Evolutionary conservation across 768 basidiomycete species (phyloP), one percentile per base, ranked within the genome.

Genomic region (Lactifluus rugatus): DNA sequence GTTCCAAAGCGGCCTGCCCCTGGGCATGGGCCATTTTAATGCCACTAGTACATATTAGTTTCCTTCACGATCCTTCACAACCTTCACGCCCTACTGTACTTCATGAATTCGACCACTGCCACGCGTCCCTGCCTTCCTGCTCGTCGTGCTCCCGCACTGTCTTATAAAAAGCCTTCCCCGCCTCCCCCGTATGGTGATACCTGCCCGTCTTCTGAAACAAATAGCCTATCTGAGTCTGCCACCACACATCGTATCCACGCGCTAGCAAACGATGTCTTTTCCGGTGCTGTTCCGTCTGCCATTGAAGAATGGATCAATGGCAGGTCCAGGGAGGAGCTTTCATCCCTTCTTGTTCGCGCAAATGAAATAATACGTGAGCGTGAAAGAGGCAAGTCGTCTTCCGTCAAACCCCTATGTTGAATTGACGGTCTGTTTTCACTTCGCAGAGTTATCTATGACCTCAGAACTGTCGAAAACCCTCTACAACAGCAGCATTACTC

Each of bases 321-420:
- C 62, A 79, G 74, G 66, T 87, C 86, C n/a, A 77, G 81, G 39
- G 87, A 85, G 65, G 87, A 89, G 64, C 76, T 93, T 46, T 76
- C 82, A 4, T 78, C 78, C 44, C 74, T 92, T 44, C 77, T 93
- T 36, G 71, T 81, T 46, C 83, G 84, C 67, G 90, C 89, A 0
- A 85, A 86, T 62, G 81, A 74, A 58, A 74, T 91, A 48, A 90
- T 93, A 62, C 85, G 82, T 67, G 81, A 83, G 58, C 76, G 89
- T 39, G 89, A 88, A 71, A 79, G 78, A 62, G 89, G 90, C 87
- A 67, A 50, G 82, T 71, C 46, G 23, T 25, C n/a, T 2, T 16
- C 32, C 3, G 36, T 16, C 48, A n/a, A 28, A 32, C 23, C 28
- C 19, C 34, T 13, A 49, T 58, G 39, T 47, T n/a, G 48, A 42